Base-by-base conservation (phyloP, 2,329 filamentous ascomycete species). In the Exophiala viscosa region DNA sequence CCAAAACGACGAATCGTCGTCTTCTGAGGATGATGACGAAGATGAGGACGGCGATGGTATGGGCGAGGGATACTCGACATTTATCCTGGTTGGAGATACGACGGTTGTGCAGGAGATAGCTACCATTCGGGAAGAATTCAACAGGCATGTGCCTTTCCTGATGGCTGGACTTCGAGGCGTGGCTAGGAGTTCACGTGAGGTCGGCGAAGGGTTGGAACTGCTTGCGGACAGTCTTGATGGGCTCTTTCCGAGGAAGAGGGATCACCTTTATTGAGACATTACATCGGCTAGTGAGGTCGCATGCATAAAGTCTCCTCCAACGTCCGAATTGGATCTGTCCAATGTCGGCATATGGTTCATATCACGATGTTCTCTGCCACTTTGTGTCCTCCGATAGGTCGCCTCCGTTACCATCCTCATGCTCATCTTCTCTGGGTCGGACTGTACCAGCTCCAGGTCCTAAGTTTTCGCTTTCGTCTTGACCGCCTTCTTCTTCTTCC, bases 81-180 rank as follows among this genome's bases (percentile, higher is more conserved):
- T 70, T 72, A 10, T 68, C 66, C 15, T 72, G 67, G 23, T 70
- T 71, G 67, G 76, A 66, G 61, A 67, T 67, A 35, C 66, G 62
- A 34, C 69, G 68, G 4, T 70, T 67, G 8, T 67, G 7, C 71
- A 80, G 18, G 72, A 77, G 2, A 66, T 93, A 38, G 68, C 65
- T 36, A 76, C 77, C 39, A 79, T 90, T 41, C 79, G 78, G 49
- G 69, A 68, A 1, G 80, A 88, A 45, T 88, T 88, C 62, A 80
- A 85, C 50, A 77, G 78, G 39, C 74, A 87, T 43, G 64, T 90
- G 23, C 74, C 79, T 0, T 95, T 95, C 66, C 76, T 93, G 11
- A 79, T 79, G 2, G 83, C 85, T 45, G 90, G 88, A 0, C 66
- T 96, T 58, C 81, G 85, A 48, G 86, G 86, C 11, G 55, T 58